A percentile compares a stretch with the other conserved stretches of the same genome.
phyloP scores from a whole-genome alignment of 441 rosid species.

The Francoa sonchifolia region DNA sequence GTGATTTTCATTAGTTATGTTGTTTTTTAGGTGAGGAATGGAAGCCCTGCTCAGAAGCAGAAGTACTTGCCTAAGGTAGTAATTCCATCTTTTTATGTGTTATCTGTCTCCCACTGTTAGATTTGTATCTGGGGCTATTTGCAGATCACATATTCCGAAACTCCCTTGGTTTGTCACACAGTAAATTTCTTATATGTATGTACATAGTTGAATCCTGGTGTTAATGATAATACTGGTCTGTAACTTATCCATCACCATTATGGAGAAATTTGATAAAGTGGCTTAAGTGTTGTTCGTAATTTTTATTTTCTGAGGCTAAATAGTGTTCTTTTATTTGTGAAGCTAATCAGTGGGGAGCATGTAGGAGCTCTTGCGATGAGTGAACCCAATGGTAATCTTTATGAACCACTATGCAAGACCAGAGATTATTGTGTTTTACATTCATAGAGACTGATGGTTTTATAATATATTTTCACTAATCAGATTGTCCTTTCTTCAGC shows the following conservation, averaged over 20 bases:
- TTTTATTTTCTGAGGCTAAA: constrained; percentile 14
- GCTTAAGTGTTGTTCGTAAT: no score
- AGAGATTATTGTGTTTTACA: not conserved
- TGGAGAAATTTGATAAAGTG: not conserved
- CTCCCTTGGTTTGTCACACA: no score
- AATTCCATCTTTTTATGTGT: constrained; percentile 1
- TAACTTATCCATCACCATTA: no score
- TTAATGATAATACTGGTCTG: no score
- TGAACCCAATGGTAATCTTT: constrained; percentile 77
- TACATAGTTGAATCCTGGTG: not conserved
- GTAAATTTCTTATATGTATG: no score
- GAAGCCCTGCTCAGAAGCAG: constrained; percentile 60
- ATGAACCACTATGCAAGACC: not conserved
- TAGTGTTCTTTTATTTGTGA: constrained; percentile 20
- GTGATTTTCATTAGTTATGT: constrained; percentile 1
- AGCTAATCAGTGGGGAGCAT: constrained; percentile 97
- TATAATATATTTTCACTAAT: constrained; percentile 8
- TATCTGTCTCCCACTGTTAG: not conserved
- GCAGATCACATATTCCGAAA: not conserved
- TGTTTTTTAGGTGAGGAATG: constrained; percentile 66
- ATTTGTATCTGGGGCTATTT: not conserved
- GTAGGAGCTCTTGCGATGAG: constrained; percentile 98
- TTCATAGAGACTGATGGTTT: not conserved
- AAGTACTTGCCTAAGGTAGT: constrained; percentile 85
- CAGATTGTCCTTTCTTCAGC: constrained; percentile 29